Percentiles rank a stretch among this genome's conserved stretches.
phyloP scores from a whole-genome alignment of 495 filamentous ascomycete species.

The Cryomyces minteri region DNA sequence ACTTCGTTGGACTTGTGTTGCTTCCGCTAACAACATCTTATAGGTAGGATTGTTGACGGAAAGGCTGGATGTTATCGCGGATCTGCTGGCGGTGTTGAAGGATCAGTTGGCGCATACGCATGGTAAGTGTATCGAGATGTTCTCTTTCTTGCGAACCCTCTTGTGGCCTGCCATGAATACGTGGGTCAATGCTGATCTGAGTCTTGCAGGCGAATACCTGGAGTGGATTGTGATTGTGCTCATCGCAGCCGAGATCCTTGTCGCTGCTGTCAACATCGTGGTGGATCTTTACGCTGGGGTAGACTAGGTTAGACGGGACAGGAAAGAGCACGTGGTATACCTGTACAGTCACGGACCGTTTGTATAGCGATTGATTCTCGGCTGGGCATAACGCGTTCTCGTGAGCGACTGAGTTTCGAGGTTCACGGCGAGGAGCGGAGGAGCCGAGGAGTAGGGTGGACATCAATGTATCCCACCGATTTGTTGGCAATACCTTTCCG shows the following conservation, averaged over 20 bases:
- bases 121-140: slow-evolving; percentile 24
- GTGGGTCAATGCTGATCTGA: neutral
- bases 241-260: slow-evolving; percentile 89
- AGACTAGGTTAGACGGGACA: neutral
- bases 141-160: neutral
- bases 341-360: too few species aligned
- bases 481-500: too few species aligned
- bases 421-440: too few species aligned
- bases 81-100: slow-evolving; percentile 84
- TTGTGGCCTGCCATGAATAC: neutral
- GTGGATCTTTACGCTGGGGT: slow-evolving; percentile 85
- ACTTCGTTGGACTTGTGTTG: too few species aligned
- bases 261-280: slow-evolving; percentile 86
- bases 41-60: slow-evolving; percentile 54
- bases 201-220: slow-evolving; percentile 40
- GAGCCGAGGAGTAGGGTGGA: too few species aligned
- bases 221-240: slow-evolving; percentile 94
- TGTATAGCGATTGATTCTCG: too few species aligned
- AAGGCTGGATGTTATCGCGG: slow-evolving; percentile 79
- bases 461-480: too few species aligned
- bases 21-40: too few species aligned
- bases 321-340: too few species aligned
- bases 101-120: slow-evolving; percentile 95
- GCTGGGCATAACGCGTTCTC: too few species aligned
- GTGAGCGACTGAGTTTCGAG: too few species aligned